Base-by-base conservation (phyloP, 345 rosid genomes). In the Laguncularia racemosa region DNA sequence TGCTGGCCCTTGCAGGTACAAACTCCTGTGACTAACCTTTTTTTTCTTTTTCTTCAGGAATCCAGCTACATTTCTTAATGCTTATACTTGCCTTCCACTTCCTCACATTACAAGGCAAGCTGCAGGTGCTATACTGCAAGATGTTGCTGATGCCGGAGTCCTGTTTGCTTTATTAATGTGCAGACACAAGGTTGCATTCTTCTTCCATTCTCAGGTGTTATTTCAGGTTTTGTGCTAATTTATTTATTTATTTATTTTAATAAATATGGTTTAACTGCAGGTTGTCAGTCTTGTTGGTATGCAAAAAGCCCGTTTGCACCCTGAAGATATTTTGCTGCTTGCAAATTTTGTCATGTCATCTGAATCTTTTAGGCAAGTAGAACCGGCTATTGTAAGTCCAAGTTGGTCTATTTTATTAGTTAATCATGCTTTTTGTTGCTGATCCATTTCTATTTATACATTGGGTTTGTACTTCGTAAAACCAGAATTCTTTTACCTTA, bases 21-120 rank as follows among this genome's bases (percentile, higher is more conserved):
- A 23, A 23, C 28, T 33, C 40, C 40, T 33, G 40, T 33, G 40
- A 33, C 40, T 33, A 33, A 33, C 40, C 11, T 10, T 4, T 33
- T 33, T 33, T 5, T 33, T 10, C 7, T 33, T 33, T 6, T 1
- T 33, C 40, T 48, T 46, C 74, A 91, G 98, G 95, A 91, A 88
- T 57, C 92, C 95, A 16, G 95, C 96, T 50, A 79, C 95, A 26
- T 91, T 91, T 82, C 86, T 91, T 67, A 96, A 88, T 77, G 98
- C 98, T 57, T 91, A 91, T 71, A 81, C 98, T 49, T 91, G 98
- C 71, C 96, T 91, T 76, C 96, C 98, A 58, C 96, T 91, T 71
- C 78, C 85, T 55, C 71, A 76, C 68, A 81, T 78, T 23, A 76
- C 87, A 67, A 84, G 98, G 67, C 92, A 86, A 70, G 95, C 90